phyloP scores from a whole-genome alignment of 202 grass and related monocot species.

The Panicum hallii region DNA sequence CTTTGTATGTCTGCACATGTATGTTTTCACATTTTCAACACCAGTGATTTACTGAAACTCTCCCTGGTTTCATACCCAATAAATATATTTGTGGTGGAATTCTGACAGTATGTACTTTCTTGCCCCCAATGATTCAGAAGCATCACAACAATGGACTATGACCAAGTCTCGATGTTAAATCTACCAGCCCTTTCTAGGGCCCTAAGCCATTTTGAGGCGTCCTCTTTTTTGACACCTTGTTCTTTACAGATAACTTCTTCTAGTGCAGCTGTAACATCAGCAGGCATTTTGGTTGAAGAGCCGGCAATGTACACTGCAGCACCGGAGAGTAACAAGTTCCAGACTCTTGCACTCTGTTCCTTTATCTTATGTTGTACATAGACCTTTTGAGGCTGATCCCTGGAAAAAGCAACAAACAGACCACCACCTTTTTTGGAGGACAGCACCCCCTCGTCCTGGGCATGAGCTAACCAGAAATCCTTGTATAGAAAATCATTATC shows the following conservation, averaged over 20 bases:
- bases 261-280: conserved; percentile 73
- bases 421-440: conserved; percentile 73
- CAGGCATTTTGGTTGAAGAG: conserved; percentile 90
- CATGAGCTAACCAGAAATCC: conserved; percentile 84
- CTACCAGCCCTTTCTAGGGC: conserved; percentile 70
- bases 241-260: conserved; percentile 77
- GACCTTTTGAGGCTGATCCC: conserved; percentile 84
- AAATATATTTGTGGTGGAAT: neutral
- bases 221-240: conserved; percentile 49
- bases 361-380: conserved; percentile 97
- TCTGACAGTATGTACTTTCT: neutral
- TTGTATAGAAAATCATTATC: conserved; percentile 78
- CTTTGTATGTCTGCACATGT: conserved; percentile 25
- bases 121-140: neutral
- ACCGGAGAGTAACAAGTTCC: conserved; percentile 62
- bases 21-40: neutral
- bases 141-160: conserved; percentile 57
- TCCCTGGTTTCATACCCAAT: neutral
- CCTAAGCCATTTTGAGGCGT: conserved; percentile 67
- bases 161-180: conserved; percentile 86
- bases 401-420: conserved; percentile 88
- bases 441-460: conserved; percentile 64
- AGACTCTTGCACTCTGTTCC: conserved; percentile 79
- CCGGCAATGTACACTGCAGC: conserved; percentile 78
- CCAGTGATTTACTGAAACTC: neutral